Conservation (phyloP, 2,329 filamentous ascomycete genomes). For the Kalmusia sp. region DNA sequence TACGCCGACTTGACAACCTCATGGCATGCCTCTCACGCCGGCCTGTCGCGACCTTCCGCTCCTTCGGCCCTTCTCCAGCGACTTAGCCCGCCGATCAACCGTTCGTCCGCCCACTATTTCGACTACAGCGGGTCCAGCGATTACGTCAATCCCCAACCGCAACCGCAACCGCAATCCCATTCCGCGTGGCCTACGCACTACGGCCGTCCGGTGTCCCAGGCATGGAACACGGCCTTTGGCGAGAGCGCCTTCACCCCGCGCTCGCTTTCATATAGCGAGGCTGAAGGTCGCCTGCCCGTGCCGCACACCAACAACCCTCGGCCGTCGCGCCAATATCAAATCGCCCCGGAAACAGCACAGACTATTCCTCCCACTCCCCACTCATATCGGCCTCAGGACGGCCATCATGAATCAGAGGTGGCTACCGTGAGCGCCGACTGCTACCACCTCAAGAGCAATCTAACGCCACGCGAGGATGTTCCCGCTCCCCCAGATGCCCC, state of each 20-base stretch:
- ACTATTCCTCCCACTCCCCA: slow-evolving; percentile 16
- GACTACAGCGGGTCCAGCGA: slow-evolving; percentile 28
- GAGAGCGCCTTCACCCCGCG: slow-evolving; percentile 26
- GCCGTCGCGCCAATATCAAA: slow-evolving; percentile 19
- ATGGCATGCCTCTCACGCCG: slow-evolving; percentile 31
- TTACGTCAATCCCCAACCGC: slow-evolving; percentile 27
- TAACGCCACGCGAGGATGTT: slow-evolving; percentile 29
- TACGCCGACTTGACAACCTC: slow-evolving; percentile 29
- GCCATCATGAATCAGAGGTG: slow-evolving; percentile 26
- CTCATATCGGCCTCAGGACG: slow-evolving; percentile 20
- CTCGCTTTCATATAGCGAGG: slow-evolving; percentile 27
- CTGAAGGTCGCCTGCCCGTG: slow-evolving; percentile 24
- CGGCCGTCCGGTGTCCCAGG: slow-evolving; percentile 21
- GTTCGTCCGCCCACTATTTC: slow-evolving; percentile 34
- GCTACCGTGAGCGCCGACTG: slow-evolving; percentile 28
- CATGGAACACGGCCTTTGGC: slow-evolving; percentile 24
- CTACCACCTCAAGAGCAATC: slow-evolving; percentile 16
- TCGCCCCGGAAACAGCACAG: slow-evolving; percentile 10
- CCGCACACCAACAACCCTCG: slow-evolving; percentile 21
- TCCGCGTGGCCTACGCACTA: slow-evolving; percentile 29
- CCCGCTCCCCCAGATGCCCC: slow-evolving; percentile 26
- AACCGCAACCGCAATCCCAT: slow-evolving; percentile 5
- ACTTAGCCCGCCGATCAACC: slow-evolving; percentile 13
- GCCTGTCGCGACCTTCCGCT: slow-evolving; percentile 25
- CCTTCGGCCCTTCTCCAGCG: slow-evolving; percentile 13